Evolutionary conservation across 1,284 basidiomycete species (phyloP).

Genomic region (Cutaneotrichosporon sp.): DNA sequence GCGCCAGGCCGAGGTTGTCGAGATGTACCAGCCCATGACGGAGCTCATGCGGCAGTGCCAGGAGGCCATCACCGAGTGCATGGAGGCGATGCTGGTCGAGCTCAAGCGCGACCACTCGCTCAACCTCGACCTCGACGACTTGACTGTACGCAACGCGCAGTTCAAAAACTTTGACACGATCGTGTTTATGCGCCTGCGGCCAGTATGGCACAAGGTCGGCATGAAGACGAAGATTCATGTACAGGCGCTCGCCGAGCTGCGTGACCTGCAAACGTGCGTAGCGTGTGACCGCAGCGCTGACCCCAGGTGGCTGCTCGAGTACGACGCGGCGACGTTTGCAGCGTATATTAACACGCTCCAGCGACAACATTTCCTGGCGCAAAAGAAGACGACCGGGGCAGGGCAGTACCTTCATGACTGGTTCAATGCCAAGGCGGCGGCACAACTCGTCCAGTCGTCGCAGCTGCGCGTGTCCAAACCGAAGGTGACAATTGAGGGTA

Average conservation of each 20-base stretch:
- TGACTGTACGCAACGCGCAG: constrained; percentile 88
- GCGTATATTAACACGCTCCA: constrained; percentile 82
- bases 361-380: constrained; percentile 40
- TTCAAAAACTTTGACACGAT: constrained; percentile 89
- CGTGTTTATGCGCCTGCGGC: constrained; percentile 81
- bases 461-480: constrained; percentile 33
- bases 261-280: constrained; percentile 72
- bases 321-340: constrained; percentile 86
- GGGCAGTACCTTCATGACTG: constrained; percentile 44
- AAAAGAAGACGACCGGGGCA: constrained; percentile 36
- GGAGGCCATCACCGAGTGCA: constrained; percentile 86
- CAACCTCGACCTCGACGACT: constrained; percentile 88
- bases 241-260: constrained; percentile 75
- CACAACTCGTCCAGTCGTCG: constrained; percentile 65
- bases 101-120: constrained; percentile 80
- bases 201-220: constrained; percentile 95
- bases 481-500: constrained; percentile 50
- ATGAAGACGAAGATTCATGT: constrained; percentile 88
- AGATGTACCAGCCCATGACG: constrained; percentile 81
- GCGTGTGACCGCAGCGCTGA: not conserved
- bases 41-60: constrained; percentile 87
- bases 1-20: constrained; percentile 83
- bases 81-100: constrained; percentile 84
- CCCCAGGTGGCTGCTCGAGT: constrained; percentile 74
- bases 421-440: constrained; percentile 62